Evolutionary conservation across 441 rosid species (phyloP).

Genomic region (Flueggea neowawraea): DNA sequence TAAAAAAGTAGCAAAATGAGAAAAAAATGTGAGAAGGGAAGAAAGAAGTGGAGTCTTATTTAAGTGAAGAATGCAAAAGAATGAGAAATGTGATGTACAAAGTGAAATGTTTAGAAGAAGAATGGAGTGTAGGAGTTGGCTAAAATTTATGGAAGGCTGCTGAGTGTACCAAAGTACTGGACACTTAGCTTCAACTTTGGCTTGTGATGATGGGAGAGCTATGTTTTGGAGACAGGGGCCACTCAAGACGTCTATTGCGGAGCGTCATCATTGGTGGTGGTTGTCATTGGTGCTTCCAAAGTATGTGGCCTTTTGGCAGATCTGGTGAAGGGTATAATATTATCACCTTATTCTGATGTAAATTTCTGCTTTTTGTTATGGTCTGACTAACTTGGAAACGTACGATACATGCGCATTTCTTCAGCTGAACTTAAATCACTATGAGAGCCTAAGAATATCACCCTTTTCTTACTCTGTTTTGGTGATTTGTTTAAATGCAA

Average conservation of each 20-base stretch:
- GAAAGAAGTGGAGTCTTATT: neutral
- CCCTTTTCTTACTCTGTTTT: no score
- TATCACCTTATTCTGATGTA: slow-evolving; percentile 29
- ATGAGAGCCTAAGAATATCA: no score
- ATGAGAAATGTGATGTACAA: slow-evolving; percentile 8
- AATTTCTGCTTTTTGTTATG: neutral
- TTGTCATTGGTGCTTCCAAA: slow-evolving; percentile 33
- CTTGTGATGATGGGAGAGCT: slow-evolving; percentile 16
- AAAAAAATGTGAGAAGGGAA: neutral
- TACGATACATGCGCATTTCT: neutral
- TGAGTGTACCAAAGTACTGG: slow-evolving; percentile 15
- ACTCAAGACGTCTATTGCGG: slow-evolving; percentile 26
- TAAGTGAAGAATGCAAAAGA: neutral
- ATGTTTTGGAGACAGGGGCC: slow-evolving; percentile 28
- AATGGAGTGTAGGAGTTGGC: slow-evolving; percentile 6
- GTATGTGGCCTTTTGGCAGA: slow-evolving; percentile 30
- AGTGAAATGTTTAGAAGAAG: neutral
- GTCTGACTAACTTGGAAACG: neutral
- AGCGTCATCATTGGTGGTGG: slow-evolving; percentile 39
- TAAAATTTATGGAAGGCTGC: slow-evolving; percentile 11
- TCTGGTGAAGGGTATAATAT: slow-evolving; percentile 54
- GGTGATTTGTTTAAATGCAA: no score
- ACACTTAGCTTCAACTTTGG: slow-evolving; percentile 22
- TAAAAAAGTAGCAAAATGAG: neutral
- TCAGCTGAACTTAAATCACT: no score